Conservation (phyloP, 371 early-diverging fungal genomes). For the Funneliformis caledonium region DNA sequence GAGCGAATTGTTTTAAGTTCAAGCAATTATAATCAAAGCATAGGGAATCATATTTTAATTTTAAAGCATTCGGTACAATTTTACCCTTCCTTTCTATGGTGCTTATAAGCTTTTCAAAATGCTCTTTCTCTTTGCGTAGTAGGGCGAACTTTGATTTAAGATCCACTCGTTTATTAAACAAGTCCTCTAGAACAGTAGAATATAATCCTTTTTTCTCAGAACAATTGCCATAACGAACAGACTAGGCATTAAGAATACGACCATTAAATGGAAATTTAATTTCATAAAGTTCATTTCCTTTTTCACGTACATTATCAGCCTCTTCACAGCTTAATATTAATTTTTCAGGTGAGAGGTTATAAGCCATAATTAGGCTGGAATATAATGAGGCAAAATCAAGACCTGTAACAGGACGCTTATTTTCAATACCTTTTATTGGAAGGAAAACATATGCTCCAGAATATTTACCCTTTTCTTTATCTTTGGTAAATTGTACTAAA, state of each 20-base stretch:
- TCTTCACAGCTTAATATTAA: slow-evolving; percentile 18
- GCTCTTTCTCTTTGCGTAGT: neutral
- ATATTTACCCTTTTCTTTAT: neutral
- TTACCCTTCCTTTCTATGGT: neutral
- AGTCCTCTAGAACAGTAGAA: no score
- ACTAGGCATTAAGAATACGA: neutral
- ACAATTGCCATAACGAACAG: neutral
- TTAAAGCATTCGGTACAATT: no score
- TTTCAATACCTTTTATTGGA: neutral
- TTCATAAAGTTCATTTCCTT: slow-evolving; percentile 2
- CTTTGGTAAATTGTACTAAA: slow-evolving; percentile 1
- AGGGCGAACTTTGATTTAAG: no score
- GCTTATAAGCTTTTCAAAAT: no score
- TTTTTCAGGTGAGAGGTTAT: slow-evolving; percentile 30
- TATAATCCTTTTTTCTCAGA: no score
- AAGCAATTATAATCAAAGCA: no score
- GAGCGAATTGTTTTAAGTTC: no score
- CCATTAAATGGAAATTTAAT: slow-evolving; percentile 23
- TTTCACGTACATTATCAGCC: neutral
- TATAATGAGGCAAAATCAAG: slow-evolving; percentile 23
- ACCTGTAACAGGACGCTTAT: slow-evolving; percentile 5
- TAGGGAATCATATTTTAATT: no score
- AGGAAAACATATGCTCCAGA: neutral
- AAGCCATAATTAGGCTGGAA: slow-evolving; percentile 28
- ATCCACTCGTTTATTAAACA: no score